phyloP scores from a whole-genome alignment of 495 filamentous ascomycete genomes.

The Tuber borchii region DNA sequence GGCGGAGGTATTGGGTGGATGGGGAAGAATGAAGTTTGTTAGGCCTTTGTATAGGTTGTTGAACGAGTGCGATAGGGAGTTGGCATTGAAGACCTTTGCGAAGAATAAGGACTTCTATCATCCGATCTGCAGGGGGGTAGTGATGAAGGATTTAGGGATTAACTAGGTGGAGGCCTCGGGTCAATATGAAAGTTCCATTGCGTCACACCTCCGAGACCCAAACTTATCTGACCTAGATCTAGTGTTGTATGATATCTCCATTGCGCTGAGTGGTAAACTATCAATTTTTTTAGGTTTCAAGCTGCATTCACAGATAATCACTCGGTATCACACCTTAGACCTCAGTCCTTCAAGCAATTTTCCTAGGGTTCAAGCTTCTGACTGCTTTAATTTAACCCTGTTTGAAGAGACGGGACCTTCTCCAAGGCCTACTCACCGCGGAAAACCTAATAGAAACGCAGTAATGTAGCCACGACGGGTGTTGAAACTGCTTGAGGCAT shows the following conservation, averaged over 20 bases:
- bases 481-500: too few species aligned
- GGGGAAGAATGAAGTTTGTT: constrained; percentile 96
- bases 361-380: neutral
- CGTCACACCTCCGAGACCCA: neutral
- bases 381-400: neutral
- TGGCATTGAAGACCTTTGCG: constrained; percentile 77
- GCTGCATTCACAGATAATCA: neutral
- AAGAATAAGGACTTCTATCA: constrained; percentile 89
- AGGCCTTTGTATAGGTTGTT: constrained; percentile 71
- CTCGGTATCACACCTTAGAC: neutral
- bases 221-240: neutral
- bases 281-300: neutral
- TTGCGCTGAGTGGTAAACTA: neutral
- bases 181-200: neutral
- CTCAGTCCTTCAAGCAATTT: neutral
- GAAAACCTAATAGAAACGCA: too few species aligned
- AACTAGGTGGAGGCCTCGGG: neutral
- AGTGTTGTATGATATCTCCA: neutral
- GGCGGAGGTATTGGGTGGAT: constrained; percentile 65
- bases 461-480: too few species aligned
- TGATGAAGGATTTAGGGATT: constrained; percentile 67
- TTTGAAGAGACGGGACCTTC: too few species aligned
- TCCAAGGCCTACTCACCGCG: too few species aligned
- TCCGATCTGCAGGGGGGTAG: constrained; percentile 72
- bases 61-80: constrained; percentile 60